Conservation (phyloP, 768 basidiomycete genomes). For the Amanita subjunquillea region DNA sequence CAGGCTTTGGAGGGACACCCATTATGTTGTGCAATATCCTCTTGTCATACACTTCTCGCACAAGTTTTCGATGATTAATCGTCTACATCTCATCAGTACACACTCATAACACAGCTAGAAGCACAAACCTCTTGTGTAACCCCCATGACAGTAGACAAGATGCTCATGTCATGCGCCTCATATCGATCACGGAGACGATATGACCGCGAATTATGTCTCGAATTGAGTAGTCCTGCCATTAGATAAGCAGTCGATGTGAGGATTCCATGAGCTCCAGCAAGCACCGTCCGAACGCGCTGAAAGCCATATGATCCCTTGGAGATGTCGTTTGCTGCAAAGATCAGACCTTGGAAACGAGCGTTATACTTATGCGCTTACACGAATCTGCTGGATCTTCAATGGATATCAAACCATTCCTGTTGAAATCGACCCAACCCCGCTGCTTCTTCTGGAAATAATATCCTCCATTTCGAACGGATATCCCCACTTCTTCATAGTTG, state of each 20-base stretch:
- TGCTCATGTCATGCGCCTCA: slow-evolving; percentile 60
- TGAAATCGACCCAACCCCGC: slow-evolving; percentile 71
- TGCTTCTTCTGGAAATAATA: slow-evolving; percentile 78
- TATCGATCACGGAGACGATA: slow-evolving; percentile 29
- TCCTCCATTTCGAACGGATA: slow-evolving; percentile 82
- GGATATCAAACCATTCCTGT: slow-evolving; percentile 49
- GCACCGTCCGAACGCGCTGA: slow-evolving; percentile 66
- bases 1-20: slow-evolving; percentile 26
- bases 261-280: slow-evolving; percentile 74
- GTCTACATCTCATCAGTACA: slow-evolving; percentile 32
- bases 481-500: slow-evolving; percentile 85
- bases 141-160: slow-evolving; percentile 70
- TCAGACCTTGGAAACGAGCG: slow-evolving; percentile 6
- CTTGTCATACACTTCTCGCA: slow-evolving; percentile 59
- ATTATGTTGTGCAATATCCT: slow-evolving; percentile 49
- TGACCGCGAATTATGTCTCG: slow-evolving; percentile 41
- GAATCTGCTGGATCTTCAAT: slow-evolving; percentile 93
- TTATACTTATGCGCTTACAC: slow-evolving; percentile 40
- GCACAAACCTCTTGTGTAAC: slow-evolving; percentile 67
- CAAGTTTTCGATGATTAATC: slow-evolving; percentile 59
- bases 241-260: slow-evolving; percentile 67
- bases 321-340: slow-evolving; percentile 75
- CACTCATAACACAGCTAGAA: background rate
- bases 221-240: slow-evolving; percentile 50
- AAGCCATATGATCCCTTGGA: slow-evolving; percentile 84